Base-by-base conservation (phyloP, 768 basidiomycete genomes). In the Pleurotus sapidus region DNA sequence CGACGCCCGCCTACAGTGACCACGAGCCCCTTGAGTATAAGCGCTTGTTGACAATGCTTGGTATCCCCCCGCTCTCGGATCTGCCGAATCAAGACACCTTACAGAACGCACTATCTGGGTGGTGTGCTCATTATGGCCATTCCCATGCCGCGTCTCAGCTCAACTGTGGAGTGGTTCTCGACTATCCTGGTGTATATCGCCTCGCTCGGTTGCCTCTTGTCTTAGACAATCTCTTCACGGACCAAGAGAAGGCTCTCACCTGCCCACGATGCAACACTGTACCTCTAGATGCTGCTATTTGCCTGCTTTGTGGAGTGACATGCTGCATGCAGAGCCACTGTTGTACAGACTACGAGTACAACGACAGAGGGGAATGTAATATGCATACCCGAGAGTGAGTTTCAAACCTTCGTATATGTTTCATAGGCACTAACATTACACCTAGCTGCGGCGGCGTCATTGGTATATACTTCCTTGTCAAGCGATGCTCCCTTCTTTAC, bases 281-380 rank as follows among this genome's bases (percentile, higher is more conserved):
- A 17, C 94, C 95, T 0, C 73, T 77, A 8, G 93, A 92, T 63
- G 92, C 93, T 17, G 97, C 95, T 0, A 85, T 99, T 2, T 99
- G 97, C 69, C 70, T 98, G 59, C 78, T 95, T 50, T 99, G 97
- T 62, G 97, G 97, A 0, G 76, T 84, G 48, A 86, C 88, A 12
- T 84, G 90, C 8, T 98, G 97, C 67, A 82, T 95, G 76, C 89
- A 93, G 68, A 93, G 92, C 62, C 88, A 95, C 60, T 99, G 97
- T 66, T 99, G 97, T 68, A 76, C 79, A 61, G 93, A 94, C 60
- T 64, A 70, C 50, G 79, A 85, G 25, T 84, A 86, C 43, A 79
- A 76, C 15, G 76, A 79, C 14, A 75, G 88, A 23, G 97, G 96
- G 25, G 96, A 99, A 67, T 98, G 95, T 69, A 99, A 98, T 68